A percentile compares a stretch with the other conserved stretches of the same genome.
phyloP scores from a whole-genome alignment of 495 filamentous ascomycete species.

The Tirmania nivea region DNA sequence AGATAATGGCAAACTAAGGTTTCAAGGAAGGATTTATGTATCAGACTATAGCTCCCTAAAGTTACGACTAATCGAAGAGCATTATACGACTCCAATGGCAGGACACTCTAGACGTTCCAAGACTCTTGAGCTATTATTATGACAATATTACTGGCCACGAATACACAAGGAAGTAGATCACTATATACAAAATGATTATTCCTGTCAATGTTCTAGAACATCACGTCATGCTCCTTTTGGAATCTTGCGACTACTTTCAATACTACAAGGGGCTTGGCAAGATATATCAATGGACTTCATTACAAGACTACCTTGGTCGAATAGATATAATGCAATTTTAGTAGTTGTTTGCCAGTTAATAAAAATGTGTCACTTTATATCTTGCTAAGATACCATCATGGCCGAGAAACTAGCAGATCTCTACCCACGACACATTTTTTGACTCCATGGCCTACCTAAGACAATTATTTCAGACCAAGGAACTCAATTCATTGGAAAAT shows the following conservation, averaged over 20 bases:
- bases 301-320: neutral
- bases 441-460: conserved; percentile 1
- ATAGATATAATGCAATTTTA: neutral
- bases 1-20: too few relatives aligned
- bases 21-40: too few relatives aligned
- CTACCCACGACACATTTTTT: neutral
- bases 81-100: too few relatives aligned
- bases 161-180: neutral
- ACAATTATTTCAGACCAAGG: conserved; percentile 2
- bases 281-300: neutral
- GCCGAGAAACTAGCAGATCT: neutral
- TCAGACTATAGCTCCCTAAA: too few relatives aligned
- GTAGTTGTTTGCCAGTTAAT: neutral
- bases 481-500: conserved; percentile 1
- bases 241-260: neutral
- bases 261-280: neutral
- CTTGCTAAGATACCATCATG: neutral
- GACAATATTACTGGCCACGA: neutral
- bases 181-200: neutral
- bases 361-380: neutral
- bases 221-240: neutral
- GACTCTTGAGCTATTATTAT: neutral
- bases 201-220: neutral
- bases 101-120: neutral
- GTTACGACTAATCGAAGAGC: too few relatives aligned